These are phyloP conservation scores for Tetracladium setigerum DNA, from an alignment of 495 filamentous ascomycete species.

Conservation along the genomic window DNA sequence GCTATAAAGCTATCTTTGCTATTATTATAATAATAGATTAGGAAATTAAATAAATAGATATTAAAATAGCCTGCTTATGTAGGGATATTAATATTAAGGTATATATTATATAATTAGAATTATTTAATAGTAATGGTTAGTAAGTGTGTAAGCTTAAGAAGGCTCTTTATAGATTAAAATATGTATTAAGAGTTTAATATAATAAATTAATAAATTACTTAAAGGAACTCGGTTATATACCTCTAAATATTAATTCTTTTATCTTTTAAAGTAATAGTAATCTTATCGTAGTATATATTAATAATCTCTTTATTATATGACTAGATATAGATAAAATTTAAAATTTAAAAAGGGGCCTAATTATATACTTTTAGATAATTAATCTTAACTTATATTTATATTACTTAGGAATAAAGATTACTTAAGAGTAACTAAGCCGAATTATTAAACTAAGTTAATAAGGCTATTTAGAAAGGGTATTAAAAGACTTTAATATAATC, in stretches of 20 bases:
- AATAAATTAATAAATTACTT: slow-evolving; percentile 26
- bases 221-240: slow-evolving; percentile 21
- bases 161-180: slow-evolving; percentile 34
- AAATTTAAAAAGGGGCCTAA: slow-evolving; percentile 23
- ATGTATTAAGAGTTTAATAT: slow-evolving; percentile 31
- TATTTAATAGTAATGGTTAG: slow-evolving; percentile 8
- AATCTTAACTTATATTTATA: slow-evolving; percentile 24
- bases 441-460: slow-evolving; percentile 18
- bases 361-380: slow-evolving; percentile 24
- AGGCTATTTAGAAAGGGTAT: slow-evolving; percentile 19
- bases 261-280: not conserved
- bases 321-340: slow-evolving; percentile 17
- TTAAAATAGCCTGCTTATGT: slow-evolving; percentile 29
- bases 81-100: slow-evolving; percentile 24
- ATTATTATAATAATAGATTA: slow-evolving; percentile 19
- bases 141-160: slow-evolving; percentile 12
- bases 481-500: slow-evolving; percentile 14
- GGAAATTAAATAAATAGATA: slow-evolving; percentile 29
- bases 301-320: slow-evolving; percentile 27
- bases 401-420: slow-evolving; percentile 29
- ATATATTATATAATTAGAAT: slow-evolving; percentile 22
- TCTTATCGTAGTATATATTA: slow-evolving; percentile 27
- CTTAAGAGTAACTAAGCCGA: slow-evolving; percentile 19
- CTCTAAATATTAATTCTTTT: not conserved
- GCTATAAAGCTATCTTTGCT: slow-evolving; percentile 25